Evolutionary conservation across 1,284 basidiomycete genomes (phyloP), one percentile per base, ranked within the genome.

Genomic region (Pholiota adiposa): DNA sequence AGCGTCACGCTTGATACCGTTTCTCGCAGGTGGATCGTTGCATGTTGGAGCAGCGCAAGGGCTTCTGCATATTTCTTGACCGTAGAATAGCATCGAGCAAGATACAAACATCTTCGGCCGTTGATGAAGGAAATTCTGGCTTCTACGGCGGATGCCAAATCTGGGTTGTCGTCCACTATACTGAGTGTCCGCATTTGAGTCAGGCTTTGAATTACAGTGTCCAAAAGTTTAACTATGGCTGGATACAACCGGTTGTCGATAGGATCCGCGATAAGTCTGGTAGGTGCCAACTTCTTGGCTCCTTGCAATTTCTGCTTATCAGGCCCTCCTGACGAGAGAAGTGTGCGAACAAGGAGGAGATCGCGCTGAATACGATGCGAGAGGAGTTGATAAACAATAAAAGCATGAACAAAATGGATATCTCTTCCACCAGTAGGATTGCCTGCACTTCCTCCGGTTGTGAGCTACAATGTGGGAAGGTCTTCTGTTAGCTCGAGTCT

Each of bases 301-400:
- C 25, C 31, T 60, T 61, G 31, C 3, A 71, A 67, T 31, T 77
- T 65, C 16, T 52, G 69, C 68, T 62, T 75, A 55, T 65, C 65
- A 48, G 25, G 69, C 64, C 67, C 66, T 64, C 76, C 63, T 56
- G 73, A 73, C 34, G 83, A 79, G 7, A 89, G 76, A 2, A 93
- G 79, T 6, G 87, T 86, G 38, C 83, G 85, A 56, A 92, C 82
- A 38, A 97, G 84, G n/a, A 94, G 83, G 2, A 94, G 81, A 70
- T 97, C 96, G 18, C 95, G 88, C 69, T 94, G 88, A 57, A 94
- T 94, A 9, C 96, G 92, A 54, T 89, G 84, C 12, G 92, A 87
- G 44, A 97, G 83, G 16, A 97, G 86, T 60, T 94, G 90, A 73
- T 93, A 95, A 54, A 93, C 83, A 66, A 96, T 87, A 72, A 90